A percentile compares a stretch with the other conserved stretches of the same genome.
Evolutionary conservation across 2,329 filamentous ascomycete species (phyloP).

Genomic region (Penicillium sp.): DNA sequence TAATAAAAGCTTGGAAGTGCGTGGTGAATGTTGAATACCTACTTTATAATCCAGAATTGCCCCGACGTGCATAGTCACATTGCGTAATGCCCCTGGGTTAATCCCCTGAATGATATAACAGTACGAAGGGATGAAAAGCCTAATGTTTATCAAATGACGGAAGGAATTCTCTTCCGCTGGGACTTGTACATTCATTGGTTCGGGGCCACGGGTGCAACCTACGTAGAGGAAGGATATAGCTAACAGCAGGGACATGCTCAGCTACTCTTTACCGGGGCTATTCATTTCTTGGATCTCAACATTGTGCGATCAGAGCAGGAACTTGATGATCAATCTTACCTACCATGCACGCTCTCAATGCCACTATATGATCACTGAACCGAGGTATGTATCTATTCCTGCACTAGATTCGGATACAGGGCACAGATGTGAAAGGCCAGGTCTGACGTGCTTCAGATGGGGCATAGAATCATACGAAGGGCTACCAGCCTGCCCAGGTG

Average conservation of each 20-base stretch:
- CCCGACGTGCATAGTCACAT: conserved; percentile 13
- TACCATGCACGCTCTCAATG: neutral
- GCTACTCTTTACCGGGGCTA: neutral
- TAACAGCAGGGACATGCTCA: neutral
- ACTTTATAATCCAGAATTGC: neutral
- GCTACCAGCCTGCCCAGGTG: neutral
- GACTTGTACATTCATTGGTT: conserved; percentile 7
- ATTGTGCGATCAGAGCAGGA: conserved; percentile 5
- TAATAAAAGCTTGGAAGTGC: neutral
- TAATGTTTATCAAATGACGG: neutral
- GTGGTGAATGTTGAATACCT: neutral
- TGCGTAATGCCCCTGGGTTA: conserved; percentile 9
- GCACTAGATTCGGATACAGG: neutral
- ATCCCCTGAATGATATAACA: neutral
- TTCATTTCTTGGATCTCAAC: neutral
- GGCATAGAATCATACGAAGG: conserved; percentile 16
- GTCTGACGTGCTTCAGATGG: conserved; percentile 21
- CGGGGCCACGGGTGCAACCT: neutral
- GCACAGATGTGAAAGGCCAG: conserved; percentile 1
- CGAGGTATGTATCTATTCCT: neutral
- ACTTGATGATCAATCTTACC: neutral
- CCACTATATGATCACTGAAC: neutral
- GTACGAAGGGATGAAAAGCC: conserved; percentile 14
- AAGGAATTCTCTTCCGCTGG: neutral
- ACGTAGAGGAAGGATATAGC: conserved; percentile 7